Conservation (phyloP, 805 yeast species). For the Saccharomyces mikatae region DNA sequence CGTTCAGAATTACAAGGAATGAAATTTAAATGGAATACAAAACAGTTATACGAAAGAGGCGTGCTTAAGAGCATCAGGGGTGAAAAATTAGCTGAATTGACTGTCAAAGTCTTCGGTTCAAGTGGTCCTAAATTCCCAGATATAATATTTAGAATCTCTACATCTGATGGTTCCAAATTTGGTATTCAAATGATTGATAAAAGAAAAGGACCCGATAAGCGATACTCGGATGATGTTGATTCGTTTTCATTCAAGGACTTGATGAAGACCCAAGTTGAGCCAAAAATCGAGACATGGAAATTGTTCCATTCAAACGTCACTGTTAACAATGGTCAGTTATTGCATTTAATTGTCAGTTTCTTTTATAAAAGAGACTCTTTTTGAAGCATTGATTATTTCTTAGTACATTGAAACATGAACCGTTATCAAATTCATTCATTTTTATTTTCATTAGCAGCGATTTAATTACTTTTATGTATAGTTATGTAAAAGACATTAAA, state of each 20-base stretch:
- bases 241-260: constrained; percentile 63
- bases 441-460: background rate
- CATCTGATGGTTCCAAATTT: constrained; percentile 62
- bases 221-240: constrained; percentile 29
- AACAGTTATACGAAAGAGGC: constrained; percentile 65
- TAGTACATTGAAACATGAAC: background rate
- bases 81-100: constrained; percentile 33
- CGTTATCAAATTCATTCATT: background rate
- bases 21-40: constrained; percentile 69
- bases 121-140: constrained; percentile 51
- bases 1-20: constrained; percentile 31
- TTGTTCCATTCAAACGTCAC: constrained; percentile 61
- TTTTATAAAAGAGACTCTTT: constrained; percentile 34
- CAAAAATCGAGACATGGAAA: constrained; percentile 40
- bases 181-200: constrained; percentile 47
- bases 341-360: constrained; percentile 63
- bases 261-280: constrained; percentile 66
- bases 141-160: constrained; percentile 64
- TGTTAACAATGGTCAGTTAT: constrained; percentile 60
- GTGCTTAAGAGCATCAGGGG: constrained; percentile 57
- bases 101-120: constrained; percentile 33
- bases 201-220: constrained; percentile 23
- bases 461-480: background rate
- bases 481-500: constrained; percentile 7
- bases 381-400: background rate